phyloP scores from a whole-genome alignment of 2,329 filamentous ascomycete genomes.

The Leptodontidium sp. region DNA sequence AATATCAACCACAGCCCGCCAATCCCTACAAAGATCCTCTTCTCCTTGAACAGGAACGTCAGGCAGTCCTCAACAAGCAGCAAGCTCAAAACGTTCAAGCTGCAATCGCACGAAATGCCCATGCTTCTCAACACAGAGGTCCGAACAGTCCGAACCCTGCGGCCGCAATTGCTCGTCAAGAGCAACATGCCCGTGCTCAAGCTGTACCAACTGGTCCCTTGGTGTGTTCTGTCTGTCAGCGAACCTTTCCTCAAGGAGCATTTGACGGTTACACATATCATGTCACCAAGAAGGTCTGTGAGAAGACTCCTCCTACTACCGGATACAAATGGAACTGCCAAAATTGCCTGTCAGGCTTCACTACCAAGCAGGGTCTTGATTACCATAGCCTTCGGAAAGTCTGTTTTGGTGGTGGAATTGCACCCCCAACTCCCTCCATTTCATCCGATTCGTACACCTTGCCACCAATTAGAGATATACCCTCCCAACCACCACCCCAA shows the following conservation, averaged over 20 bases:
- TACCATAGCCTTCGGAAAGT: constrained; percentile 34
- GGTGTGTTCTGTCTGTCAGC: constrained; percentile 14
- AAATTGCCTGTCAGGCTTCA: constrained; percentile 38
- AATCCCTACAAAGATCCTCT: constrained; percentile 18
- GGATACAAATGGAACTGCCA: constrained; percentile 34
- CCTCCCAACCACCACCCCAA: background rate
- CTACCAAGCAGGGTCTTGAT: constrained; percentile 36
- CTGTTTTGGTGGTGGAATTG: constrained; percentile 19
- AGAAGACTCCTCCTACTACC: constrained; percentile 27
- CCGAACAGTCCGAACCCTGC: background rate
- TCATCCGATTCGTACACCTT: background rate
- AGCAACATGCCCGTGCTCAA: constrained; percentile 11
- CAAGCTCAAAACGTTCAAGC: constrained; percentile 20
- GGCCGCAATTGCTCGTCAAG: constrained; percentile 7
- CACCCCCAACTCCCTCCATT: constrained; percentile 6
- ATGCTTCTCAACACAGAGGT: constrained; percentile 7
- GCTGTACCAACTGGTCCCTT: background rate
- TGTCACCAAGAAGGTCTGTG: constrained; percentile 31
- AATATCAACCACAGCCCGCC: background rate
- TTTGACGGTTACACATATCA: constrained; percentile 29
- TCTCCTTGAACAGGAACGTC: constrained; percentile 18
- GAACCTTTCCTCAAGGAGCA: background rate
- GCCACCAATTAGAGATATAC: background rate
- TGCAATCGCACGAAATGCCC: constrained; percentile 11
- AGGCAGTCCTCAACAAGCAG: constrained; percentile 14